phyloP scores from a whole-genome alignment of 441 rosid species.

The Euphorbia corollata region DNA sequence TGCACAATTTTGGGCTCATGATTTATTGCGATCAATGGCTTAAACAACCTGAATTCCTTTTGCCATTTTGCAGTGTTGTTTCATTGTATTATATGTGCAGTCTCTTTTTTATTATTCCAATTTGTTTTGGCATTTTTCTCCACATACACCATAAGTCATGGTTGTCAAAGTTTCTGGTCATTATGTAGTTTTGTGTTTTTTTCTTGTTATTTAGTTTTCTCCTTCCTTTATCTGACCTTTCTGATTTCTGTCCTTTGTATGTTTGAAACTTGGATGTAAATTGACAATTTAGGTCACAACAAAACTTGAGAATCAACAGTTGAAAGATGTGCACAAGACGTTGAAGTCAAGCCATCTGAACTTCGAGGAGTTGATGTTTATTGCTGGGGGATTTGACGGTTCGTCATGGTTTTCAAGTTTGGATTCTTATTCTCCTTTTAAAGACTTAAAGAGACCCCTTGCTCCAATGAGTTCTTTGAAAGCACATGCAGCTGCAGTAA shows the following conservation, averaged over 20 bases:
- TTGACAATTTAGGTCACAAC: conserved; percentile 39
- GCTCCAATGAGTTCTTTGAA: conserved; percentile 50
- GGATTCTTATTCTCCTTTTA: conserved; percentile 53
- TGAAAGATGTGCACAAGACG: conserved; percentile 41
- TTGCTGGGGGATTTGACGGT: conserved; percentile 63
- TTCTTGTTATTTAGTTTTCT: not conserved
- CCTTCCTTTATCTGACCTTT: not conserved
- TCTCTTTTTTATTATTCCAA: not conserved
- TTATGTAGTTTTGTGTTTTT: not conserved
- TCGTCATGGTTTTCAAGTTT: conserved; percentile 44
- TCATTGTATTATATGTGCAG: not conserved
- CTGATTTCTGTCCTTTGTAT: not conserved
- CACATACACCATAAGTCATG: too few species aligned
- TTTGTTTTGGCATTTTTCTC: not conserved
- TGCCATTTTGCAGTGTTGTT: not conserved
- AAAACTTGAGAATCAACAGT: conserved; percentile 42
- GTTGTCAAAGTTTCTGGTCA: not conserved
- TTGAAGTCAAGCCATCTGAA: conserved; percentile 41
- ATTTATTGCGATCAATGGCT: too few species aligned
- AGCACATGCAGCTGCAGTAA: conserved; percentile 53
- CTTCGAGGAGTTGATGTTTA: conserved; percentile 41
- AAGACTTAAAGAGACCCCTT: conserved; percentile 42
- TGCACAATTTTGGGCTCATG: not conserved
- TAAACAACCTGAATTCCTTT: not conserved
- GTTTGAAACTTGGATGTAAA: not conserved